Evolutionary conservation across 2,329 filamentous ascomycete genomes (phyloP).

Genomic region (Reticulascus tulasneorum): DNA sequence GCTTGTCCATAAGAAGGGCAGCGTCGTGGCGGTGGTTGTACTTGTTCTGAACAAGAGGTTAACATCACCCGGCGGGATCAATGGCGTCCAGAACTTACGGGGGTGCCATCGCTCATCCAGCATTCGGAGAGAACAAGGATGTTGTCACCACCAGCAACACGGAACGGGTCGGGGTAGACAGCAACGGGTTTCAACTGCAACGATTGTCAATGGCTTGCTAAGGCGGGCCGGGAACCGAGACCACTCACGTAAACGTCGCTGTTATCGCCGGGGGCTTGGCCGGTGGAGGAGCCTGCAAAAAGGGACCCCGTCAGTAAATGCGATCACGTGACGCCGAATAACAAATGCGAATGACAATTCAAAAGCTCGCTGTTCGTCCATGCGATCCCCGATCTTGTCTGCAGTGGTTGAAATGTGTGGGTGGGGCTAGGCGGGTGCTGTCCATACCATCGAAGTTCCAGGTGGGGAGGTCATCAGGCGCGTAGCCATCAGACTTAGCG

Average conservation of each 20-base stretch:
- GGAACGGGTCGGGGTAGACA: slow-evolving; percentile 89
- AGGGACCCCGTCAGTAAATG: slow-evolving; percentile 32
- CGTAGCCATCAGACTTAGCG: slow-evolving; percentile 45
- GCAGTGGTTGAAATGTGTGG: background rate
- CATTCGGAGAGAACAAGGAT: slow-evolving; percentile 92
- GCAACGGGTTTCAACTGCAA: slow-evolving; percentile 84
- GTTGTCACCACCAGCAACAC: slow-evolving; percentile 81
- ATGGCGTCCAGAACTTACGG: too few relatives aligned
- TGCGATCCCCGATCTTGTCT: background rate
- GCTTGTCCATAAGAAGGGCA: slow-evolving; percentile 81
- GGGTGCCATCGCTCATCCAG: slow-evolving; percentile 88
- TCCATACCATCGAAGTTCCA: slow-evolving; percentile 57
- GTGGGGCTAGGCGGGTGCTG: background rate
- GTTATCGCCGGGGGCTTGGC: slow-evolving; percentile 90
- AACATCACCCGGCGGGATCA: too few relatives aligned
- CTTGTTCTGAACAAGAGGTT: too few relatives aligned
- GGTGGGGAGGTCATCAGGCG: slow-evolving; percentile 47
- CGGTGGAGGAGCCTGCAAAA: slow-evolving; percentile 91
- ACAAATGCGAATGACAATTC: slow-evolving; percentile 59
- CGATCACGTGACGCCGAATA: slow-evolving; percentile 68
- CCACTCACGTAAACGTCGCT: slow-evolving; percentile 98
- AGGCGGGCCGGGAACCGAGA: too few relatives aligned
- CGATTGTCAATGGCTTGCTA: too few relatives aligned
- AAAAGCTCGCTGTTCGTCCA: slow-evolving; percentile 14
- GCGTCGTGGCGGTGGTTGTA: slow-evolving; percentile 97